Conservation (phyloP, 257 asterid species). For the Parsonsia alboflavescens region DNA sequence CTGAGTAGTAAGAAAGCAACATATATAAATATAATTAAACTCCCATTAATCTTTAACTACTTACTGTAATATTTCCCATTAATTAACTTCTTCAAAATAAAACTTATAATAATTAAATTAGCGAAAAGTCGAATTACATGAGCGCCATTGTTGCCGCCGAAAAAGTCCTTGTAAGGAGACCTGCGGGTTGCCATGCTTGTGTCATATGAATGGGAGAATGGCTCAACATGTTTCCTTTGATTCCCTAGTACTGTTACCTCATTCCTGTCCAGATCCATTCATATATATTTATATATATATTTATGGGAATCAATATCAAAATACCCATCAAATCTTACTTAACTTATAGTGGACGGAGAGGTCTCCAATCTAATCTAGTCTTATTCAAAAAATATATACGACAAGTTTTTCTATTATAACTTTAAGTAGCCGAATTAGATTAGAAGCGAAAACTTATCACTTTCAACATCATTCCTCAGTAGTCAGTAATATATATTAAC, state of each 20-base stretch:
- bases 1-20: not conserved
- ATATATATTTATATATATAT: too few relatives aligned
- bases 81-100: not conserved
- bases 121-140: slow-evolving; percentile 12
- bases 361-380: too few relatives aligned
- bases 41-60: not conserved
- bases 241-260: slow-evolving; percentile 17
- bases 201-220: slow-evolving; percentile 1
- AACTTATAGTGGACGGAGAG: too few relatives aligned
- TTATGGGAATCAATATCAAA: too few relatives aligned
- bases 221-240: slow-evolving; percentile 11
- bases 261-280: slow-evolving; percentile 27
- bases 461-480: not conserved
- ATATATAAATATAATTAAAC: not conserved
- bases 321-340: too few relatives aligned
- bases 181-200: not conserved
- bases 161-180: slow-evolving; percentile 27
- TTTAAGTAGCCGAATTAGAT: too few relatives aligned
- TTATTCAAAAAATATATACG: too few relatives aligned
- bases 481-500: not conserved
- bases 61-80: too few relatives aligned
- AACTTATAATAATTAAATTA: not conserved
- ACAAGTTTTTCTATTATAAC: too few relatives aligned
- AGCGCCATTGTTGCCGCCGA: slow-evolving; percentile 8
- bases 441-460: too few relatives aligned